Percentiles rank a stretch among this genome's conserved stretches.
phyloP scores from a whole-genome alignment of 768 basidiomycete species.

The Leccinum uliginosum region DNA sequence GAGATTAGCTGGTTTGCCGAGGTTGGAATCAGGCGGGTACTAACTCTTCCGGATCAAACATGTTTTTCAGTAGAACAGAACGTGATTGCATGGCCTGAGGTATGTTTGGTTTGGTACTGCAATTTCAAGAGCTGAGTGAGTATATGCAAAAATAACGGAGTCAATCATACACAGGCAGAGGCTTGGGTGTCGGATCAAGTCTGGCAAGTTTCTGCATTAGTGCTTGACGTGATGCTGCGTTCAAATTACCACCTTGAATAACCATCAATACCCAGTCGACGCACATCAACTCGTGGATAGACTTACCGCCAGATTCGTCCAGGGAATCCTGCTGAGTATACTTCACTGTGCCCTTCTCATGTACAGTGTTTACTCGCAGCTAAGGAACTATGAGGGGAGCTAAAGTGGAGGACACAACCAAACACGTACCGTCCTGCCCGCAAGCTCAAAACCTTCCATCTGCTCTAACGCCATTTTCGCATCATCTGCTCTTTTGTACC shows the following conservation, averaged over 20 bases:
- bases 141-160: background rate
- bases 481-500: constrained; percentile 87
- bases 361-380: constrained; percentile 89
- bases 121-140: constrained; percentile 14
- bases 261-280: constrained; percentile 9
- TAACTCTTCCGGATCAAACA: constrained; percentile 97
- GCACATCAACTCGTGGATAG: background rate
- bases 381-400: constrained; percentile 28
- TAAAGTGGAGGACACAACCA: constrained; percentile 6
- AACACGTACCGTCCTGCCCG: constrained; percentile 76
- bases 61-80: constrained; percentile 86
- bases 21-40: constrained; percentile 25
- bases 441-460: constrained; percentile 98
- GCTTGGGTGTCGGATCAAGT: constrained; percentile 63
- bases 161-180: constrained; percentile 56
- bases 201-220: constrained; percentile 99
- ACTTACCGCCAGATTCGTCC: constrained; percentile 84
- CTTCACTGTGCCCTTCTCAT: constrained; percentile 78
- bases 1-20: constrained; percentile 3
- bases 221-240: constrained; percentile 96
- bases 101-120: constrained; percentile 72
- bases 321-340: constrained; percentile 76
- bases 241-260: constrained; percentile 85
- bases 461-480: constrained; percentile 96
- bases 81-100: constrained; percentile 85